A percentile compares a stretch with the other conserved stretches of the same genome.
Conservation (phyloP, 371 early-diverging fungal genomes). For the Haplosporangium sp. region DNA sequence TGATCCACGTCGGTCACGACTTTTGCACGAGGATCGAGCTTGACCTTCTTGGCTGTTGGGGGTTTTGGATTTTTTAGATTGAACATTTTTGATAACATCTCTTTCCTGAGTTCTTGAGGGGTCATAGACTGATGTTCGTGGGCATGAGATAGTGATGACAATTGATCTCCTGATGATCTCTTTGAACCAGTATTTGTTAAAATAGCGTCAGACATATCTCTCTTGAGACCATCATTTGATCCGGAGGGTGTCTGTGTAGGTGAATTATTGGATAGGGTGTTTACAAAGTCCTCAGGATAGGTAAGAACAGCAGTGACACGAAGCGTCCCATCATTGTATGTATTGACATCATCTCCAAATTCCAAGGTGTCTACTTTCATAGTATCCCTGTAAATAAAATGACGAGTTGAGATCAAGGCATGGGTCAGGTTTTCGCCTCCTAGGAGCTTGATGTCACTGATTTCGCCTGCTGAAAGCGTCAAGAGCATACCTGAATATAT, state of each 20-base stretch:
- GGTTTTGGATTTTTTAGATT: slow-evolving; percentile 35
- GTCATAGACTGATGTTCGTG: not conserved
- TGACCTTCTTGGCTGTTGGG: slow-evolving; percentile 23
- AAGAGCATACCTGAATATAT: slow-evolving; percentile 81
- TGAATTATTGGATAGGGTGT: not conserved
- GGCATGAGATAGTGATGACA: not conserved
- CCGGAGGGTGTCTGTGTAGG: not conserved
- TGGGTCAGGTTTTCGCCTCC: slow-evolving; percentile 87
- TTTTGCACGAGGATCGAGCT: slow-evolving; percentile 14
- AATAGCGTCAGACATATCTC: not conserved
- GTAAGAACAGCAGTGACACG: slow-evolving; percentile 72
- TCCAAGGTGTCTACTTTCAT: slow-evolving; percentile 33
- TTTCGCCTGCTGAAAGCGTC: slow-evolving; percentile 87
- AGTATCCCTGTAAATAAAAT: slow-evolving; percentile 77
- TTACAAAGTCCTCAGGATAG: slow-evolving; percentile 57
- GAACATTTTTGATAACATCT: slow-evolving; percentile 59
- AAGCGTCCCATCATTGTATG: slow-evolving; percentile 73
- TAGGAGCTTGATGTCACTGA: slow-evolving; percentile 66
- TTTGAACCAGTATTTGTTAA: slow-evolving; percentile 27
- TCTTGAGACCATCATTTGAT: not conserved
- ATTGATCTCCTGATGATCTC: slow-evolving; percentile 24
- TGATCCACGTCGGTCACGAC: slow-evolving; percentile 37
- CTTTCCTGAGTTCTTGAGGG: slow-evolving; percentile 22
- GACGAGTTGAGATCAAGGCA: slow-evolving; percentile 82
- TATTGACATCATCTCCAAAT: slow-evolving; percentile 22